Evolutionary conservation across 1,139 yeast genomes (phyloP), one percentile per base, ranked within the genome.

Genomic region (Kurtzmaniella quercitrusa): DNA sequence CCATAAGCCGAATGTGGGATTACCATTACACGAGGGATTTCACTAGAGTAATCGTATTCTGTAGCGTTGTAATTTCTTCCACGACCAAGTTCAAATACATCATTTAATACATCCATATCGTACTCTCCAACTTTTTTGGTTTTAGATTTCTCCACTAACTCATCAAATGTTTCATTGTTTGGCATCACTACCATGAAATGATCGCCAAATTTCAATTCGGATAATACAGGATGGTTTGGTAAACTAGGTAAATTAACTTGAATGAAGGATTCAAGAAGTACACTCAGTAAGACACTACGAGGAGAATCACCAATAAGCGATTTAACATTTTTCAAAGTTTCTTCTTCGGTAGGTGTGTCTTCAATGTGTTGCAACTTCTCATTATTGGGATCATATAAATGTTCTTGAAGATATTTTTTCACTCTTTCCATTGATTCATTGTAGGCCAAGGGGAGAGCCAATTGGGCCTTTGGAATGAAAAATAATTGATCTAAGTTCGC

Each of bases 401-500:
- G 14, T 10, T 12, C 4, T 27, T 10, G 10, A 6, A 12, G 5
- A 10, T 7, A 27, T 27, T 31, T 18, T 34, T 12, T 5, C 5
- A 34, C 23, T 18, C 17, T 34, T 4, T 17, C 25, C 21, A 34
- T 16, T 12, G 37, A 17, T 34, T 34, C 37, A 5, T 3, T 11
- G 43, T 68, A 69, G 18, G 65, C 62, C 0, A 63, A 45, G 1
- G 73, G 62, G 34, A 61, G 51, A 0, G 70, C 68, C 25, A 68
- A 46, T 42, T 58, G 51, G 15, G 62, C 56, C 1, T 62, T 64
- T 11, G 79, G 79, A 9, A 73, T 38, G 46, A 74, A 72, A 50
- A 77, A 77, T 37, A 76, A 50, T 43, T 75, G 77, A 57, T 77
- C 82, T 54, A 77, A 47, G 25, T 60, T 56, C 19, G 50, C 52